These are phyloP conservation scores for Crucihimalaya himalaica DNA, from an alignment of 345 rosid species.

Conservation along the genomic window DNA sequence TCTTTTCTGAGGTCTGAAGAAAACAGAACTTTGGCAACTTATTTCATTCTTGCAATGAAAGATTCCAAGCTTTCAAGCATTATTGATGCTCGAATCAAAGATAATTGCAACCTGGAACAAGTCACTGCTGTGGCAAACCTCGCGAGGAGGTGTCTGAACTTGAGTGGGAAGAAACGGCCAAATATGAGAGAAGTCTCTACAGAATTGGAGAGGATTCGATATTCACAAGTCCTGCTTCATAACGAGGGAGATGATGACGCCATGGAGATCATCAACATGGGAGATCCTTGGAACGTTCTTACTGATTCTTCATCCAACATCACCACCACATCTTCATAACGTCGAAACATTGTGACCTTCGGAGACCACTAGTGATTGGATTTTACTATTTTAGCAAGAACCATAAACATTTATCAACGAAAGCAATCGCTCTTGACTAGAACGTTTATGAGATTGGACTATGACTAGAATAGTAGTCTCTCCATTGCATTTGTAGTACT, in stretches of 20 bases:
- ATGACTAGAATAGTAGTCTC: background rate
- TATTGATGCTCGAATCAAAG: constrained; percentile 27
- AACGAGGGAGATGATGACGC: constrained; percentile 8
- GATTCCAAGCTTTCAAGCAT: background rate
- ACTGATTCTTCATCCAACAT: constrained; percentile 3
- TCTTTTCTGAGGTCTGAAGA: constrained; percentile 13
- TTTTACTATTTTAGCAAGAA: background rate
- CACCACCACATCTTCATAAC: constrained; percentile 12
- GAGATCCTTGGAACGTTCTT: constrained; percentile 8
- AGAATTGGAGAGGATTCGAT: constrained; percentile 40
- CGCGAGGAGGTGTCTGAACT: constrained; percentile 42
- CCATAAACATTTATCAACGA: background rate
- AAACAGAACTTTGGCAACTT: constrained; percentile 23
- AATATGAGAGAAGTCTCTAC: constrained; percentile 44
- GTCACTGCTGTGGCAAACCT: constrained; percentile 37
- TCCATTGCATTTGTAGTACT: background rate
- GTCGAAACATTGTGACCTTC: background rate
- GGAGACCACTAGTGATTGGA: background rate
- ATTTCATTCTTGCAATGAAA: constrained; percentile 34
- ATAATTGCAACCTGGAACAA: constrained; percentile 20
- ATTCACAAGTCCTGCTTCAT: background rate
- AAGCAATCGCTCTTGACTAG: background rate
- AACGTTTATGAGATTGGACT: background rate
- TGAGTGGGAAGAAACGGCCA: constrained; percentile 45
- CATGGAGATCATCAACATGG: constrained; percentile 11